Base-by-base conservation (phyloP, 225 moss, liverwort and hornwort species). In the Physcomitrellopsis africana region DNA sequence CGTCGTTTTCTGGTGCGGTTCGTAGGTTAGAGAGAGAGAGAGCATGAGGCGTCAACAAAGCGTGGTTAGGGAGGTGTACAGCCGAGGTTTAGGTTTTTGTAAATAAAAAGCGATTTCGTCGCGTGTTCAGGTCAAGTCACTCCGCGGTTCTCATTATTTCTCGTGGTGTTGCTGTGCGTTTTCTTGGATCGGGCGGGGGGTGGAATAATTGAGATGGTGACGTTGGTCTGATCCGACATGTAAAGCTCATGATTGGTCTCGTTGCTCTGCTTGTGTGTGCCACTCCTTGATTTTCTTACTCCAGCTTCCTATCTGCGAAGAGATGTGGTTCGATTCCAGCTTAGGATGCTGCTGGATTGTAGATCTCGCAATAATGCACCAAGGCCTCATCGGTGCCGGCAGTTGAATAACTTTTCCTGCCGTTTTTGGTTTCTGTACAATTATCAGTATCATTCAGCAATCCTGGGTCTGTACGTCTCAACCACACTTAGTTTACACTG, bases 51-150 rank as follows among this genome's bases (percentile, higher is more conserved):
- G 48, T 45, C 59, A 72, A 49, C 11, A 45, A 48, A 57, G 9
- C 37, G 23, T 52, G 68, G 52, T 68, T 54, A 73, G 54, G 43
- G 11, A 51, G 37, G 26, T 19, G 7, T 68, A 6, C 20, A 20
- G 61, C 44, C 2, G 54, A 73, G 73, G 68, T 62, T 62, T 73
- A 73, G 73, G 79, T 72, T 78, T 68, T 61, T 1, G 4, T 0
- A 37, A 37, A 37, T 37, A 37, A 37, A 37, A 37, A 37, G 9
- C 46, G 26, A 41, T 16, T 45, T 16, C 22, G 51, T 59, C 17
- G 59, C 26, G 0, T 22, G 9, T 46, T 47, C 15, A 63, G 60
- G 26, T 12, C 53, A 7, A 19, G 64, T 2, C 51, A 26, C 46
- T 27, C 46, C 10, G 8, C 70, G 23, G 49, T 27, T 18, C 17